Evolutionary conservation across 75 land plant species (phyloP), one percentile per base, ranked within the genome.

Genomic region (Picea sitchensis): DNA sequence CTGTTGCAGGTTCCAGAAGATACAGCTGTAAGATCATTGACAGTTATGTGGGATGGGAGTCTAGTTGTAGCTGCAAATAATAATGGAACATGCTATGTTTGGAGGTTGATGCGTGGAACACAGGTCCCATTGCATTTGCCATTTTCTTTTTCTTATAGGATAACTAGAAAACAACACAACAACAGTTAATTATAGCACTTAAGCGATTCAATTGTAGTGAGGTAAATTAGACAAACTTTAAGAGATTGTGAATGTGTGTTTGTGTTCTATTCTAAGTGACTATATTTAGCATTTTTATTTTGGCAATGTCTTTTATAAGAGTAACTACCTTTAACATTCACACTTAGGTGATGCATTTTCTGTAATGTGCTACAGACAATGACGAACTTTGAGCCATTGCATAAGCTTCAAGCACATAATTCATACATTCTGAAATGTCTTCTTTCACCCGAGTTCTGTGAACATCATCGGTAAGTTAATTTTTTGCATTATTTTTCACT

Each of bases 1-100:
- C 21, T 75, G 76, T 2, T 67, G 57, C 80, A 96, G 99, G 99
- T 97, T 75, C 99, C 99, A 56, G 99, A 95, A 85, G 99, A 97
- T 79, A 97, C 98, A 73, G 96, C 99, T 77, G 92, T 97, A 32
- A 86, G 99, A 73, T 97, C 99, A 26, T 77, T 97, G 74, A 93
- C 99, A 14, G 94, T 95, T 12, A 97, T 97, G 99, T 97, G 92
- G 92, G 99, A 97, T 81, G 99, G 98, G 57, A 95, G 95, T 82
- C 75, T 97, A 79, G 98, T 97, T 44, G 99, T 97, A 61, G 99
- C 99, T 73, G 99, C 99, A 65, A 97, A 97, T 82, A 95, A 95
- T 81, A 80, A 83, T 83, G 99, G 99, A 36, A 97, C 95, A 76
- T 97, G 99, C 79, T 97, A 93, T 82, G 98, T 97, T 58, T 97